phyloP scores from a whole-genome alignment of 345 rosid species.

The Syzygium grande region DNA sequence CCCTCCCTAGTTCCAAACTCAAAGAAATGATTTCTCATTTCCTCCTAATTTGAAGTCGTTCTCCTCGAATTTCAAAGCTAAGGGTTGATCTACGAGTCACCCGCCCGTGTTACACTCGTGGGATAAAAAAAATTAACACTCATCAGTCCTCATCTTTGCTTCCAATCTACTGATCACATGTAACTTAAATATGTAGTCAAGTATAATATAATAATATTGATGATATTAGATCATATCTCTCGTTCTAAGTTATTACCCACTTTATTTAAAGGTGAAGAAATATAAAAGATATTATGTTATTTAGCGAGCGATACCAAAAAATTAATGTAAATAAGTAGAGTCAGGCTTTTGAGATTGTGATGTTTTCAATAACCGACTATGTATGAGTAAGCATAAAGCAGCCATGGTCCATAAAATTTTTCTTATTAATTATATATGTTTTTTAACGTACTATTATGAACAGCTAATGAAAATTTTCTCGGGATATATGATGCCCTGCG shows the following conservation, averaged over 20 bases:
- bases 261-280: not conserved
- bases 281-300: not conserved
- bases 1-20: not conserved
- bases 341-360: not conserved
- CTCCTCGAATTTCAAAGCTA: not conserved
- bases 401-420: accelerated
- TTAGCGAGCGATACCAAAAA: not conserved
- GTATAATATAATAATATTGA: not conserved
- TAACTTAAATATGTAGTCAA: no score
- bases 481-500: not conserved
- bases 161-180: not conserved
- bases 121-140: not conserved
- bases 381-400: not conserved
- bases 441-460: not conserved
- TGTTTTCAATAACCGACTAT: not conserved
- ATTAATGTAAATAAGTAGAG: not conserved
- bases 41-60: not conserved
- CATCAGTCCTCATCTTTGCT: not conserved
- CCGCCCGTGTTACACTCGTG: not conserved
- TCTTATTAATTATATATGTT: not conserved
- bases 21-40: not conserved
- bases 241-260: not conserved
- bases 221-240: not conserved
- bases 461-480: not conserved
- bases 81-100: not conserved